phyloP scores from a whole-genome alignment of 2,329 filamentous ascomycete species.

The Phyllosticta citriasiana region DNA sequence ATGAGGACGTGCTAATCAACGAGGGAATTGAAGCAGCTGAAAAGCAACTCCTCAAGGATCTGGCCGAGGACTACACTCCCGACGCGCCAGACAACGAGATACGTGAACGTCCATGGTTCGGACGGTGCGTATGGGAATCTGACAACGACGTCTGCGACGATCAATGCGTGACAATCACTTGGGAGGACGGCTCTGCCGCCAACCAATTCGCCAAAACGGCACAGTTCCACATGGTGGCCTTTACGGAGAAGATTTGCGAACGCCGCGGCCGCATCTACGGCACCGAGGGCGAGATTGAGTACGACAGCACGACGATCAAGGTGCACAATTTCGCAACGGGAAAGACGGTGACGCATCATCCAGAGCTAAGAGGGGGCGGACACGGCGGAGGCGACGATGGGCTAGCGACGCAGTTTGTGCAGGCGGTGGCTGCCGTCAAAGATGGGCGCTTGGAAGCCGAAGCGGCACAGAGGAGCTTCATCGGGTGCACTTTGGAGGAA shows the following conservation, averaged over 20 bases:
- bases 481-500: slow-evolving; percentile 81
- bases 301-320: slow-evolving; percentile 68
- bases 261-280: slow-evolving; percentile 81
- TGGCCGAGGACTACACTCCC: slow-evolving; percentile 48
- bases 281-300: slow-evolving; percentile 72
- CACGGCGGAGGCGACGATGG: slow-evolving; percentile 76
- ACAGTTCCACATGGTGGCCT: slow-evolving; percentile 87
- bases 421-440: slow-evolving; percentile 71
- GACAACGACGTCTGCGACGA: slow-evolving; percentile 94
- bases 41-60: slow-evolving; percentile 36
- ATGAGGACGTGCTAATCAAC: slow-evolving; percentile 59
- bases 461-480: slow-evolving; percentile 61
- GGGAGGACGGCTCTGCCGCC: slow-evolving; percentile 56
- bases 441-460: slow-evolving; percentile 55
- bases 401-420: slow-evolving; percentile 70
- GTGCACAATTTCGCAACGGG: slow-evolving; percentile 62
- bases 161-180: slow-evolving; percentile 77
- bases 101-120: slow-evolving; percentile 58
- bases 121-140: slow-evolving; percentile 86
- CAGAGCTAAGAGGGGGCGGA: slow-evolving; percentile 49
- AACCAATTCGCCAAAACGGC: slow-evolving; percentile 66
- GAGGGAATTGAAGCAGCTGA: slow-evolving; percentile 41
- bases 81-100: slow-evolving; percentile 43
- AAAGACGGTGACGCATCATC: slow-evolving; percentile 46
- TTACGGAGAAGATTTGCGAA: slow-evolving; percentile 78